A percentile compares a stretch with the other conserved stretches of the same genome.
Evolutionary conservation across 2,329 filamentous ascomycete species (phyloP).

Genomic region (Fusarium secorum): DNA sequence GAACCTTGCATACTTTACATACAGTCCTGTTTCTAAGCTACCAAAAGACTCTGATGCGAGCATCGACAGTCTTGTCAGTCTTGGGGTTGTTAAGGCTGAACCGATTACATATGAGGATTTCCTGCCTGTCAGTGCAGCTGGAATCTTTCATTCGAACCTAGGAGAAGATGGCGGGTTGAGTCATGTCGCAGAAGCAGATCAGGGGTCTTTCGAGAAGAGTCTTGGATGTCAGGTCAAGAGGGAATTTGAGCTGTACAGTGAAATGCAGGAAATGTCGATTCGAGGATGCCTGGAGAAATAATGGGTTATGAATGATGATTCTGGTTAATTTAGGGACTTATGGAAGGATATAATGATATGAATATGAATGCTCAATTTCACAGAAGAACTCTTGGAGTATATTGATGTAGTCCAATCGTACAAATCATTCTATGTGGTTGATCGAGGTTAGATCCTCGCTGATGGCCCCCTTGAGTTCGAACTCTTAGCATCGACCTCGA

Average conservation of each 20-base stretch:
- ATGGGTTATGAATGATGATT: not conserved
- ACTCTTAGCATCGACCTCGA: constrained; percentile 34
- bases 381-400: not conserved
- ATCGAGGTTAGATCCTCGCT: not conserved
- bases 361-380: not conserved
- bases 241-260: constrained; percentile 11
- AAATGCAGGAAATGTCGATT: constrained; percentile 5
- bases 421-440: not conserved
- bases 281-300: not conserved
- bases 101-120: constrained; percentile 64
- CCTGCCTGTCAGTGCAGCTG: constrained; percentile 60
- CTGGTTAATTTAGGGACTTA: not conserved
- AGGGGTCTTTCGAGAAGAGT: not conserved
- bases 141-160: constrained; percentile 59
- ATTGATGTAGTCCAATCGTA: not conserved
- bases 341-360: not conserved
- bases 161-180: not conserved
- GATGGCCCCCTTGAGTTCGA: not conserved
- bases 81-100: constrained; percentile 46
- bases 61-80: constrained; percentile 46
- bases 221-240: constrained; percentile 3
- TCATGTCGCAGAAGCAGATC: not conserved
- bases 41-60: not conserved
- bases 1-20: constrained; percentile 52
- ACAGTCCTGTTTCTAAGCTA: constrained; percentile 23